Percentiles rank a stretch among this genome's conserved stretches.
Evolutionary conservation across 768 basidiomycete species (phyloP).

Genomic region (Arthromyces matolae): DNA sequence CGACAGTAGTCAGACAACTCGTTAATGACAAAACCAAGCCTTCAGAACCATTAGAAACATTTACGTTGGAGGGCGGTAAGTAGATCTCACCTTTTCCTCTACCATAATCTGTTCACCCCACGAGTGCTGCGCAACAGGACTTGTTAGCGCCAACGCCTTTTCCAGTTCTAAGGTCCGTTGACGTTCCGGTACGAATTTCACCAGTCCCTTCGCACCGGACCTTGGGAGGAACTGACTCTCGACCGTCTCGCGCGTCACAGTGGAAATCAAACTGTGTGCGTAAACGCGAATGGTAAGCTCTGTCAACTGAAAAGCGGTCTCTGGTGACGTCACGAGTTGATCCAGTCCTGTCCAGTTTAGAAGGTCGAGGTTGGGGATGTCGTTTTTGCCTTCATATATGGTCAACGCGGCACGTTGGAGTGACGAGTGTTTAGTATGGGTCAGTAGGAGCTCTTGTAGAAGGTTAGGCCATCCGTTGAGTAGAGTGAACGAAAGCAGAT

Average conservation of each 20-base stretch:
- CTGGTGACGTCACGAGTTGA: constrained; percentile 1
- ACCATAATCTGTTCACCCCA: constrained; percentile 11
- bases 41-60: too few species aligned
- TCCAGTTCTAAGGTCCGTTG: constrained; percentile 2
- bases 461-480: constrained; percentile 15
- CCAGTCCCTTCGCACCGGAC: constrained; percentile 10
- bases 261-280: constrained; percentile 10
- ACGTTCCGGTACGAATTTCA: constrained; percentile 11
- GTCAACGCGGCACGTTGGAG: constrained; percentile 8
- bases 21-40: too few species aligned
- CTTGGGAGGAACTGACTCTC: constrained; percentile 10
- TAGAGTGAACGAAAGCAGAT: constrained; percentile 16
- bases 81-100: constrained; percentile 1
- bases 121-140: constrained; percentile 6
- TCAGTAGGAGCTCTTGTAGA: constrained; percentile 5
- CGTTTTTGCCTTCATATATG: constrained; percentile 12
- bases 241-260: constrained; percentile 7
- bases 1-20: too few species aligned
- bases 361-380: constrained; percentile 15
- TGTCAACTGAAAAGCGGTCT: constrained; percentile 9
- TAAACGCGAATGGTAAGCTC: constrained; percentile 11
- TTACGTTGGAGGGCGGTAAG: too few species aligned
- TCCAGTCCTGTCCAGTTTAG: constrained; percentile 15
- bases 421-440: constrained; percentile 3
- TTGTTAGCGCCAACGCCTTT: constrained; percentile 3